Evolutionary conservation across 140 eudicot genomes (phyloP).

Genomic region (Ambrosia hybrid): DNA sequence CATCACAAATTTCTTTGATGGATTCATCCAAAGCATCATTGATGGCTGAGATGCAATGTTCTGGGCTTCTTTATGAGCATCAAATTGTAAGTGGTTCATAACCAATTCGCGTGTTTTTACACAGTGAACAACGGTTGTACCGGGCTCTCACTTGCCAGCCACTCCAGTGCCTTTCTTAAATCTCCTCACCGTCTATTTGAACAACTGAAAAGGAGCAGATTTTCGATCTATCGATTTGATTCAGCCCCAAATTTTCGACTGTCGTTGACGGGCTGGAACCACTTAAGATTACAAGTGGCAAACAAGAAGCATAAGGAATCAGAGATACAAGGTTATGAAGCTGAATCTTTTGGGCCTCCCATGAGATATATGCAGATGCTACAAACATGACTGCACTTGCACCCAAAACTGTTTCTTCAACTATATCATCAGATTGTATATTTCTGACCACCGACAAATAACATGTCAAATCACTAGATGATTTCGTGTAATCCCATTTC

Average conservation of each 20-base stretch:
- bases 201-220: slow-evolving; percentile 38
- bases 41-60: slow-evolving; percentile 58
- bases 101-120: slow-evolving; percentile 69
- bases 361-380: slow-evolving; percentile 55
- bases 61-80: slow-evolving; percentile 36
- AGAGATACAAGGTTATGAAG: slow-evolving; percentile 53
- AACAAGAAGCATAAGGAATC: slow-evolving; percentile 58
- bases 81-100: slow-evolving; percentile 42
- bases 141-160: slow-evolving; percentile 78
- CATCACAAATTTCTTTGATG: slow-evolving; percentile 42
- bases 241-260: slow-evolving; percentile 48
- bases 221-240: slow-evolving; percentile 61
- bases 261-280: slow-evolving; percentile 41
- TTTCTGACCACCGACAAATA: slow-evolving; percentile 71
- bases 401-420: slow-evolving; percentile 48
- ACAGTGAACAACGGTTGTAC: slow-evolving; percentile 50
- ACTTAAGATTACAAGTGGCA: slow-evolving; percentile 71
- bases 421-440: slow-evolving; percentile 28
- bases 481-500: slow-evolving; percentile 38
- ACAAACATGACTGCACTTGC: slow-evolving; percentile 69
- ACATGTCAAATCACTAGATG: slow-evolving; percentile 41
- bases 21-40: slow-evolving; percentile 68
- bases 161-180: slow-evolving; percentile 66
- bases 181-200: slow-evolving; percentile 46
- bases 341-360: slow-evolving; percentile 59